These are phyloP conservation scores for Alternaria triticina DNA, from an alignment of 2,329 filamentous ascomycete genomes.

Conservation along the genomic window DNA sequence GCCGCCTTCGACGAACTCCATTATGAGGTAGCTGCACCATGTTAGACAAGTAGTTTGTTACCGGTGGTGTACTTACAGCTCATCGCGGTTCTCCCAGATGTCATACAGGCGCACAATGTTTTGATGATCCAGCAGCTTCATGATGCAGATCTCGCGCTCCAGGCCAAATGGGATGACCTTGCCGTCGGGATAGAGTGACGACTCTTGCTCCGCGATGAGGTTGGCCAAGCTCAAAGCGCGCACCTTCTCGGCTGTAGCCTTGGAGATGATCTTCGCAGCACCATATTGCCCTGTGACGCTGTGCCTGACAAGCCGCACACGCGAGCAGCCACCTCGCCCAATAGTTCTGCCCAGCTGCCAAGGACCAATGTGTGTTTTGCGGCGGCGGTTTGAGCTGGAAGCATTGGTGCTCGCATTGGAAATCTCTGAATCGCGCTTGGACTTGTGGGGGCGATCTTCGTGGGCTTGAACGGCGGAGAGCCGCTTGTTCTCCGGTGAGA, in stretches of 20 bases:
- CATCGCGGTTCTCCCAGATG: conserved; percentile 95
- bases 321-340: conserved; percentile 86
- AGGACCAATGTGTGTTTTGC: conserved; percentile 82
- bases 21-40: conserved; percentile 78
- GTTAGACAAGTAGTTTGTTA: conserved; percentile 17
- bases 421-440: conserved; percentile 57
- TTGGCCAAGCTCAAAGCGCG: conserved; percentile 86
- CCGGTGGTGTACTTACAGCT: conserved; percentile 71
- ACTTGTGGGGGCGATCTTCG: conserved; percentile 56
- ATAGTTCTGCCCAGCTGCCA: conserved; percentile 92
- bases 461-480: conserved; percentile 60
- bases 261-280: conserved; percentile 94
- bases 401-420: conserved; percentile 63
- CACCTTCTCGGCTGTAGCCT: conserved; percentile 75
- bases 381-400: conserved; percentile 56
- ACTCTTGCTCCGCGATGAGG: conserved; percentile 71
- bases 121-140: conserved; percentile 93
- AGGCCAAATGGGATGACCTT: conserved; percentile 84
- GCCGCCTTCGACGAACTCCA: conserved; percentile 86
- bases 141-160: conserved; percentile 93
- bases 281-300: conserved; percentile 77
- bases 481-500: conserved; percentile 58
- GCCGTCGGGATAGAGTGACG: conserved; percentile 61
- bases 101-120: conserved; percentile 95
- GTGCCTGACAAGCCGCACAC: conserved; percentile 86